Evolutionary conservation across 306 rosid genomes (phyloP).

Genomic region (Trifolium fragiferum): DNA sequence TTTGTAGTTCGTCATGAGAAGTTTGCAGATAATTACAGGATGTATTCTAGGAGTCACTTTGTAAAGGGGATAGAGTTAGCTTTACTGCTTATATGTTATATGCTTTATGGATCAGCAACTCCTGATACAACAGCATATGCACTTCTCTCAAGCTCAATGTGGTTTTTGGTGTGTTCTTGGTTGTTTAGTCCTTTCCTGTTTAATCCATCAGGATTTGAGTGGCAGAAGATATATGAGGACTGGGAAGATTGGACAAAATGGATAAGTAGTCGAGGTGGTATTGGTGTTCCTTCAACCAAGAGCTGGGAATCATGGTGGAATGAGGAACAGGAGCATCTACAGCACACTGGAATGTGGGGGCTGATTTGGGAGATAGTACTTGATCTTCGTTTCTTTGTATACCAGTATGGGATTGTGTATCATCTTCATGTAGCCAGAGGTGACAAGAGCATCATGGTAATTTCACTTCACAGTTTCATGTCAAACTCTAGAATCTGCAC

Average conservation of each 20-base stretch:
- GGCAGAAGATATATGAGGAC: constrained; percentile 98
- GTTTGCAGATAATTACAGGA: constrained; percentile 87
- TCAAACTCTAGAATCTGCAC: constrained; percentile 35
- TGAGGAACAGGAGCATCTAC: constrained; percentile 95
- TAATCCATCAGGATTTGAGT: constrained; percentile 98
- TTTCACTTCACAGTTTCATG: constrained; percentile 33
- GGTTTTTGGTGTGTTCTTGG: constrained; percentile 88
- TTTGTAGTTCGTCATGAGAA: constrained; percentile 94
- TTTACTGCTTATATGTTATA: constrained; percentile 73
- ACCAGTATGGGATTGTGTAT: constrained; percentile 92
- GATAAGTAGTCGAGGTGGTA: constrained; percentile 87
- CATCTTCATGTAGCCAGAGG: constrained; percentile 71
- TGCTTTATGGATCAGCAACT: constrained; percentile 65
- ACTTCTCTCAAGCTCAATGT: constrained; percentile 72
- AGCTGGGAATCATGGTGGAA: constrained; percentile 99
- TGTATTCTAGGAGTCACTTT: constrained; percentile 97
- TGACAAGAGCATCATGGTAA: constrained; percentile 73
- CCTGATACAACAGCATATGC: constrained; percentile 49
- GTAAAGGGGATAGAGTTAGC: constrained; percentile 83
- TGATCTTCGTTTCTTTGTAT: constrained; percentile 80
- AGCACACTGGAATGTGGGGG: constrained; percentile 72
- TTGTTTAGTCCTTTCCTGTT: constrained; percentile 90
- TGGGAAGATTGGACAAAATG: constrained; percentile 98
- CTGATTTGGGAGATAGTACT: constrained; percentile 83
- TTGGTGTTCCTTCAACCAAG: constrained; percentile 90